Base-by-base conservation (phyloP, 2,329 filamentous ascomycete species). In the Aspergillus novofumigatus region DNA sequence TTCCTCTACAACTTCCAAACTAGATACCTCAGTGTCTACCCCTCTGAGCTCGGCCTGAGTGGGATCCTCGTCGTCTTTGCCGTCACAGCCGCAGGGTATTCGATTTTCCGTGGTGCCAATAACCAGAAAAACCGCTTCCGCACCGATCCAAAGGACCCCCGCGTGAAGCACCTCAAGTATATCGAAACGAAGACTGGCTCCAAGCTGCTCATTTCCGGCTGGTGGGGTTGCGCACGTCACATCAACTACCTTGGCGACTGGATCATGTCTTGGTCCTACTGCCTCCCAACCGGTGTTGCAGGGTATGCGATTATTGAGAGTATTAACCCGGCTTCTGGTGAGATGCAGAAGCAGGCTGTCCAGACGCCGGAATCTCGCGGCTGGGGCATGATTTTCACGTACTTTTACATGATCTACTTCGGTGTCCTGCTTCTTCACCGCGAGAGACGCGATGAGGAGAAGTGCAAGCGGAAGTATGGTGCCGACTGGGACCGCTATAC, bases 171-270 rank as follows among this genome's bases (percentile, higher is more conserved):
- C 69, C 85, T 97, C 65, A 85, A 89, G 70, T 96, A 89, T 74
- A 92, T 97, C 59, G 81, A 94, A 77, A 97, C 93, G 9, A 86
- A 86, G 69, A 82, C 85, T 2, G 93, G 93, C 52, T 92, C 89
- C 57, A 89, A 87, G 65, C 84, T 97, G 29, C 82, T 97, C 62
- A 86, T 86, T 3, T 88, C 89, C 0, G 93, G 93, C 55, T 97
- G 93, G 93, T 97, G 93, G 93, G 93, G 93, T 47, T 80, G 85
- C 23, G 89, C 92, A 0, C 86, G 93, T 45, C 93, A 97, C 76
- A 93, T 97, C 81, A 97, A 97, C 79, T 97, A 97, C 76, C 77
- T 96, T 1, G 93, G 92, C 53, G 93, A 97, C 77, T 97, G 92
- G 92, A 81, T 94, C 63, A 92, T 96, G 85, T 85, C 88, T 8